Evolutionary conservation across 768 basidiomycete genomes (phyloP).

Genomic region (Lentinula detonsa): DNA sequence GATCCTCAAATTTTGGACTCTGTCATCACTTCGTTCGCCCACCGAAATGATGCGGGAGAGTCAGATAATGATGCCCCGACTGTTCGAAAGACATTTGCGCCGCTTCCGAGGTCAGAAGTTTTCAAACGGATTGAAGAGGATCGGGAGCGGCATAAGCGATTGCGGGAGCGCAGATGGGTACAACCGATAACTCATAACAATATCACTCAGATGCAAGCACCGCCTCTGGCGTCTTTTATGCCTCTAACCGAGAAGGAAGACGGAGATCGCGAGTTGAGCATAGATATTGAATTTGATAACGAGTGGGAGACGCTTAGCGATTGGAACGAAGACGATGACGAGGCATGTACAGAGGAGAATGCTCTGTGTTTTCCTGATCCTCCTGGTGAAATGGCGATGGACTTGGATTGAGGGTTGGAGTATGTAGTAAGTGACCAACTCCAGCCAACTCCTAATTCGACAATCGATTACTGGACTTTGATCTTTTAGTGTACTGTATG

Average conservation of each 20-base stretch:
- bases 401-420: not conserved
- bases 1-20: constrained; percentile 77
- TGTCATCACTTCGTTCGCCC: constrained; percentile 48
- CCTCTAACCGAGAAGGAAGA: constrained; percentile 47
- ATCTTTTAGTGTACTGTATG: too few relatives aligned
- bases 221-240: constrained; percentile 53
- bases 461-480: too few relatives aligned
- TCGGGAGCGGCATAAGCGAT: constrained; percentile 85
- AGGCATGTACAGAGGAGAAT: constrained; percentile 67
- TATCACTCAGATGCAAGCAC: constrained; percentile 27
- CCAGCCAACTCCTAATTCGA: too few relatives aligned
- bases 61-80: constrained; percentile 12
- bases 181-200: constrained; percentile 60
- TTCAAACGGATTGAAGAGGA: constrained; percentile 89
- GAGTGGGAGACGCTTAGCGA: constrained; percentile 88
- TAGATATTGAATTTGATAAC: constrained; percentile 85
- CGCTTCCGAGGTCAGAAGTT: constrained; percentile 60
- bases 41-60: constrained; percentile 26
- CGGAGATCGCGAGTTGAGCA: constrained; percentile 52
- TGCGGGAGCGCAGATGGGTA: constrained; percentile 91
- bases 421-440: not conserved
- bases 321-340: constrained; percentile 87
- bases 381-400: constrained; percentile 5
- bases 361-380: constrained; percentile 56
- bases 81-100: constrained; percentile 9